Percentiles rank a stretch among this genome's conserved stretches.
Conservation (phyloP, 306 rosid genomes). For the Coriaria nepalensis region DNA sequence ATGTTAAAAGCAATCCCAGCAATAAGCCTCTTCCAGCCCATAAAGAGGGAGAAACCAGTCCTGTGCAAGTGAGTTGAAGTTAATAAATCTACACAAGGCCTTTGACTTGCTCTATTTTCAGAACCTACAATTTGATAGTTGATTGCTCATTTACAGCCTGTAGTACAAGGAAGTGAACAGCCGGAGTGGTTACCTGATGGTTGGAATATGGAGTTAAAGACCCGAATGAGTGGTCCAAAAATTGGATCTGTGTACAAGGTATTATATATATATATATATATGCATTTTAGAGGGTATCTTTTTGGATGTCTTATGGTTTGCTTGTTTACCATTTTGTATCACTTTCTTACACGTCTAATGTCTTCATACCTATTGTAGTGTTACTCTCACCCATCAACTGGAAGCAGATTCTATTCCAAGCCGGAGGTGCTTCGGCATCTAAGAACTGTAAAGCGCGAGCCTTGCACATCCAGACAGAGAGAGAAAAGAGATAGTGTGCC, state of each 20-base stretch:
- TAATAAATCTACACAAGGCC: slow-evolving; percentile 1
- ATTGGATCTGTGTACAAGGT: slow-evolving; percentile 72
- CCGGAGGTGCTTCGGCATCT: slow-evolving; percentile 72
- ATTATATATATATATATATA: slow-evolving; percentile 6
- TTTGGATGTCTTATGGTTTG: too few species aligned
- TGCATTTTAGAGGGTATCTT: slow-evolving; percentile 12
- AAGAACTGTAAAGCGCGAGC: slow-evolving; percentile 26
- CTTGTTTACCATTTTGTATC: slow-evolving; percentile 8
- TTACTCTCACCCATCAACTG: slow-evolving; percentile 48
- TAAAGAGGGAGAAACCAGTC: slow-evolving; percentile 11
- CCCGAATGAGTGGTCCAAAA: slow-evolving; percentile 50
- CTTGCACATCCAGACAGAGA: slow-evolving; percentile 19
- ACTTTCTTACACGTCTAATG: slow-evolving; percentile 3
- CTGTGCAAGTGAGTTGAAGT: slow-evolving; percentile 36
- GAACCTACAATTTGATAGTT: slow-evolving; percentile 7
- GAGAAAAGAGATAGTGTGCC: slow-evolving; percentile 13
- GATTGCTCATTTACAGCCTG: slow-evolving; percentile 26
- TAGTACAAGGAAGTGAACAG: slow-evolving; percentile 25
- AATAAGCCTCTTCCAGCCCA: slow-evolving; percentile 15
- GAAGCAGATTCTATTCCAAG: slow-evolving; percentile 67
- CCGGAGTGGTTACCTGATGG: slow-evolving; percentile 87
- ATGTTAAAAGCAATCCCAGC: slow-evolving; percentile 10
- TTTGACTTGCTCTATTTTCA: too few species aligned
- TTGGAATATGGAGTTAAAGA: slow-evolving; percentile 58
- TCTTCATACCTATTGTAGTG: slow-evolving; percentile 39